Evolutionary conservation across 2,329 filamentous ascomycete genomes (phyloP).

Genomic region (Beauveria australis): DNA sequence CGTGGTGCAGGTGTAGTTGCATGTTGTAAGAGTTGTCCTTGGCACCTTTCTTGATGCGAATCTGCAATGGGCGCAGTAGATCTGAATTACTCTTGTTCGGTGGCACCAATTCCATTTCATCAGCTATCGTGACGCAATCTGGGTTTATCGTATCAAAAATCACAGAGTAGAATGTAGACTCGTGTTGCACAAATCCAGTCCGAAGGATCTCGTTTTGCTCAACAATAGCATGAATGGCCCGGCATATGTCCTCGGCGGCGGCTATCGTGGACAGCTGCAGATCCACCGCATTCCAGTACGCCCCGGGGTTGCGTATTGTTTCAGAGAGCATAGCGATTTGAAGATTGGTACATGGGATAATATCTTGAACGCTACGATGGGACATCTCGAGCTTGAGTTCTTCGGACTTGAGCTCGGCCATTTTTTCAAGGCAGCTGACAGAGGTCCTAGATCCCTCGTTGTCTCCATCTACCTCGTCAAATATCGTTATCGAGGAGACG

Average conservation of each 20-base stretch:
- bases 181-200: conserved; percentile 59
- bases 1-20: conserved; percentile 65
- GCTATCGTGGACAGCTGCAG: conserved; percentile 42
- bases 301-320: conserved; percentile 47
- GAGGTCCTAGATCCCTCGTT: background rate
- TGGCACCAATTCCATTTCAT: conserved; percentile 31
- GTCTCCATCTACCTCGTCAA: background rate
- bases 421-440: background rate
- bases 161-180: conserved; percentile 34
- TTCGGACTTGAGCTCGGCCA: background rate
- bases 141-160: conserved; percentile 48
- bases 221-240: conserved; percentile 42
- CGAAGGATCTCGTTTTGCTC: conserved; percentile 58
- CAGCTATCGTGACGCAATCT: conserved; percentile 33
- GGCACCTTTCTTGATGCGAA: conserved; percentile 41
- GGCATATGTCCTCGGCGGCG: conserved; percentile 30
- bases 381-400: background rate
- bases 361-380: conserved; percentile 25
- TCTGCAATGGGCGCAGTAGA: conserved; percentile 48
- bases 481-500: conserved; percentile 12
- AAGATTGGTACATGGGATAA: conserved; percentile 61
- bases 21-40: conserved; percentile 21
- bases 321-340: conserved; percentile 77
- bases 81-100: conserved; percentile 18
- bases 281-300: conserved; percentile 75